These are phyloP conservation scores for Toxicodendron radicans DNA, from an alignment of 345 rosid genomes.

Conservation along the genomic window DNA sequence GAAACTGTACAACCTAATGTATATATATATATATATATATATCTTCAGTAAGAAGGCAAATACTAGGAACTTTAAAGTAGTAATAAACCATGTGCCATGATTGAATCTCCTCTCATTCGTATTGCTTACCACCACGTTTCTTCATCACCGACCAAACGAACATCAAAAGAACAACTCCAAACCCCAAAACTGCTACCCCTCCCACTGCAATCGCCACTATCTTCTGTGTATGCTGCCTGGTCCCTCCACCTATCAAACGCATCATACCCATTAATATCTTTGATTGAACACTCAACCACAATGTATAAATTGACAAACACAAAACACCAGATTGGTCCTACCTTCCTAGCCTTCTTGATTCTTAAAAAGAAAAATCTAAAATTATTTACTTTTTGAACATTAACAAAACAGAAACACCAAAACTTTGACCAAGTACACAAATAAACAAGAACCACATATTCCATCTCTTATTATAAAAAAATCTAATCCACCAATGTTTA, in stretches of 20 bases:
- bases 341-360: neutral
- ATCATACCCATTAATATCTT: neutral
- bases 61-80: neutral
- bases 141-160: constrained; percentile 51
- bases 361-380: too few species aligned
- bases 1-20: too few species aligned
- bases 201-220: constrained; percentile 88
- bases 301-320: neutral
- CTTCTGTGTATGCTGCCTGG: constrained; percentile 54
- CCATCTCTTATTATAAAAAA: too few species aligned
- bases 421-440: neutral
- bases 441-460: neutral
- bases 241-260: constrained; percentile 26
- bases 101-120: constrained; percentile 25
- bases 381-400: neutral
- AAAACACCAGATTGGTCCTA: neutral
- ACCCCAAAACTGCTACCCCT: constrained; percentile 71
- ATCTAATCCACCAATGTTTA: neutral
- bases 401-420: neutral
- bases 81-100: neutral
- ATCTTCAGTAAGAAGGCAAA: neutral
- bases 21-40: too few species aligned
- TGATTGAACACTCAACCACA: neutral
- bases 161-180: constrained; percentile 62
- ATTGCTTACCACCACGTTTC: constrained; percentile 44